Evolutionary conservation across 75 land plant genomes (phyloP).

Genomic region (Larix kaempferi): DNA sequence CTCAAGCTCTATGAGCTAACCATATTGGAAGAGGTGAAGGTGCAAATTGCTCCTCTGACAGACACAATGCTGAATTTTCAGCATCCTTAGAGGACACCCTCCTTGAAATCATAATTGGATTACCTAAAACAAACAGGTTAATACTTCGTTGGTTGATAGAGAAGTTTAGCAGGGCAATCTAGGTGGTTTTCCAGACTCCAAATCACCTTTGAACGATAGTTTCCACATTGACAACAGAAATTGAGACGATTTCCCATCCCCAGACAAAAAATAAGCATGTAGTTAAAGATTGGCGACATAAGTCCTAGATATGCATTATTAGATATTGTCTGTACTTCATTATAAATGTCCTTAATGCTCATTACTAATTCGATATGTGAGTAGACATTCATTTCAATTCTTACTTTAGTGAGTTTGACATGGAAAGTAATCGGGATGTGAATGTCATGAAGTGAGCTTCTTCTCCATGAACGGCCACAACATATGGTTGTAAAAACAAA

Average conservation of each 20-base stretch:
- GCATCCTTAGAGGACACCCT: neutral
- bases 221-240: neutral
- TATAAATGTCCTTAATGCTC: too few relatives aligned
- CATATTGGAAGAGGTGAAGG: neutral
- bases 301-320: too few relatives aligned
- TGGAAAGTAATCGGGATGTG: too few relatives aligned
- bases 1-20: neutral
- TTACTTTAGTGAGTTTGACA: too few relatives aligned
- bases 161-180: neutral
- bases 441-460: too few relatives aligned
- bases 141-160: neutral
- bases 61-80: neutral
- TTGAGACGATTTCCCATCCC: neutral
- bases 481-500: too few relatives aligned
- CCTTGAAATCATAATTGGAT: neutral
- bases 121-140: neutral
- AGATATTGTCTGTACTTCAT: too few relatives aligned
- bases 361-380: too few relatives aligned
- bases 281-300: too few relatives aligned
- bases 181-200: neutral
- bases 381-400: too few relatives aligned
- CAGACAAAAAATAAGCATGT: too few relatives aligned
- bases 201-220: neutral
- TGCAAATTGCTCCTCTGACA: neutral
- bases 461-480: too few relatives aligned